Percentiles rank a stretch among this genome's conserved stretches.
Conservation (phyloP, 2,329 filamentous ascomycete genomes). For the Trichophyton rubrum region DNA sequence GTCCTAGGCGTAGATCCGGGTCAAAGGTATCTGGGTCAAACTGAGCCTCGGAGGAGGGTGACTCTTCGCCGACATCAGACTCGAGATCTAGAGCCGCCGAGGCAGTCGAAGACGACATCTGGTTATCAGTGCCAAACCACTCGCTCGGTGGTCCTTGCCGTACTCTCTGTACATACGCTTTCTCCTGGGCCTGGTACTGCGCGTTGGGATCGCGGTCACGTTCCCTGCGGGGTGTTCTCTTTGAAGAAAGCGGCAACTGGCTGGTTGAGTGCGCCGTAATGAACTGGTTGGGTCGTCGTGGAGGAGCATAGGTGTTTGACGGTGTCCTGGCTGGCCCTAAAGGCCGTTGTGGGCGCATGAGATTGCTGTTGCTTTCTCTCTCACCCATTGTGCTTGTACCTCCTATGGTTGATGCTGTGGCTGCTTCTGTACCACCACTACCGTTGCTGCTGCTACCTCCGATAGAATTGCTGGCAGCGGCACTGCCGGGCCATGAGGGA, state of each 20-base stretch:
- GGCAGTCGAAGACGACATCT: constrained; percentile 40
- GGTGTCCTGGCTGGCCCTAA: constrained; percentile 58
- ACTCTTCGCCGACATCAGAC: constrained; percentile 82
- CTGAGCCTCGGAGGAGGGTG: constrained; percentile 69
- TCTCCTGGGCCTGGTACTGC: constrained; percentile 73
- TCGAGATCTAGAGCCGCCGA: constrained; percentile 49
- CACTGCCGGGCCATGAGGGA: constrained; percentile 9
- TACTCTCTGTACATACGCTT: constrained; percentile 85
- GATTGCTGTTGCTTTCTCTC: neutral
- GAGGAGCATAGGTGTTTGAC: constrained; percentile 64
- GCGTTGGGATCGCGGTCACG: constrained; percentile 52
- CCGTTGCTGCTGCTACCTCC: neutral
- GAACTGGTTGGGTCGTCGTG: constrained; percentile 42
- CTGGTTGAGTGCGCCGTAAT: constrained; percentile 37
- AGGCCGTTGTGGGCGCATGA: constrained; percentile 50
- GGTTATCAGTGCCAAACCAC: constrained; percentile 57
- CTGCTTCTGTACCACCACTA: constrained; percentile 1
- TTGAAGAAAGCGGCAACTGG: constrained; percentile 46
- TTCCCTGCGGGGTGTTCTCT: constrained; percentile 25
- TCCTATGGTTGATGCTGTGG: neutral
- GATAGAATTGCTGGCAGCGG: constrained; percentile 2
- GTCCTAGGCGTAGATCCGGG: constrained; percentile 84
- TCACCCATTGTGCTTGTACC: neutral
- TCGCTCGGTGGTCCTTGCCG: constrained; percentile 61
- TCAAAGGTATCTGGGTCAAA: constrained; percentile 77